phyloP scores from a whole-genome alignment of 345 rosid species.

The Orychophragmus violaceus region DNA sequence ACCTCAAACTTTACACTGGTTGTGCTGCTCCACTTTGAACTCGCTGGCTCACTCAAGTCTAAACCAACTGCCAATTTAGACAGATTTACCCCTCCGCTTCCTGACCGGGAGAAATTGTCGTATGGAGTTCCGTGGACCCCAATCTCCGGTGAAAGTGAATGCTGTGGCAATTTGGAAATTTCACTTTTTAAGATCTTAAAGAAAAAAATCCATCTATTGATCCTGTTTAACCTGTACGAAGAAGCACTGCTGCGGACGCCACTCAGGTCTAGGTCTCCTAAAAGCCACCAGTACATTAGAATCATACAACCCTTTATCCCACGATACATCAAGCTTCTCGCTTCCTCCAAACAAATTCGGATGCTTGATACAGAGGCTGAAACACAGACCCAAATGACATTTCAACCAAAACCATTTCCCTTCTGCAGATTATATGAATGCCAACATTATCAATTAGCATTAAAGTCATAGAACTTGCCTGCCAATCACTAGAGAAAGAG shows the following conservation, averaged over 20 bases:
- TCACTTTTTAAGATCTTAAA: background rate
- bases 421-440: background rate
- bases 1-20: conserved; percentile 91
- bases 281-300: conserved; percentile 78
- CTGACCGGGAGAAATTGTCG: conserved; percentile 84
- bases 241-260: conserved; percentile 89
- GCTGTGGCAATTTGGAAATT: conserved; percentile 39
- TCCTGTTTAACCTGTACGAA: conserved; percentile 49
- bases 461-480: conserved; percentile 39
- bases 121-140: conserved; percentile 77
- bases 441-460: background rate
- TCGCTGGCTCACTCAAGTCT: conserved; percentile 80
- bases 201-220: background rate
- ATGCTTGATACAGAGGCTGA: conserved; percentile 86
- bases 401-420: background rate
- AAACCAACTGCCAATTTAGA: conserved; percentile 74
- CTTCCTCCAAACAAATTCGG: conserved; percentile 98
- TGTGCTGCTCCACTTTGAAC: conserved; percentile 83
- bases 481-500: conserved; percentile 88
- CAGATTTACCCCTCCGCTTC: conserved; percentile 84
- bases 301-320: conserved; percentile 90
- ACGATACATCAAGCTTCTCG: conserved; percentile 91
- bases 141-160: conserved; percentile 85
- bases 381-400: conserved; percentile 23
- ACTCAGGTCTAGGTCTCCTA: conserved; percentile 87